Conservation (phyloP, 164 flowering plant species). For the Macadamia integrifolia region DNA sequence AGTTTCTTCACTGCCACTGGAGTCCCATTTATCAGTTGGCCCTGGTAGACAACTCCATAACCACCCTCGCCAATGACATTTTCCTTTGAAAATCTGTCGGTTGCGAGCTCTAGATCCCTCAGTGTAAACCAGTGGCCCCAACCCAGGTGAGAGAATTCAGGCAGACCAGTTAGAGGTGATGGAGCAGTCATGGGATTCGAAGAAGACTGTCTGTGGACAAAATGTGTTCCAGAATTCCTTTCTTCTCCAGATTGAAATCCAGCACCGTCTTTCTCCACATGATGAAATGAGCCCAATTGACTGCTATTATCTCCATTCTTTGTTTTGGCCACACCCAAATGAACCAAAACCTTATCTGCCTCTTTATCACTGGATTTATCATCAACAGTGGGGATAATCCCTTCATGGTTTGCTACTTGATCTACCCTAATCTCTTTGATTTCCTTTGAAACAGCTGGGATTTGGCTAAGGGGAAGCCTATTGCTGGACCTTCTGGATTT, state of each 20-base stretch:
- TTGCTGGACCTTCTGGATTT: slow-evolving; percentile 42
- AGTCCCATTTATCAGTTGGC: slow-evolving; percentile 67
- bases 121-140: slow-evolving; percentile 98
- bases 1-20: slow-evolving; percentile 87
- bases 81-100: slow-evolving; percentile 67
- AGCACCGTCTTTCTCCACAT: slow-evolving; percentile 47
- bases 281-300: slow-evolving; percentile 57
- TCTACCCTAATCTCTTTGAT: slow-evolving; percentile 73
- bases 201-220: slow-evolving; percentile 31
- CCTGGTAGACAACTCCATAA: slow-evolving; percentile 82
- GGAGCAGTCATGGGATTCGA: slow-evolving; percentile 45
- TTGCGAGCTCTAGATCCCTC: slow-evolving; percentile 77
- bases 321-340: slow-evolving; percentile 25
- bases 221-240: slow-evolving; percentile 27
- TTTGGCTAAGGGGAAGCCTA: slow-evolving; percentile 40
- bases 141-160: slow-evolving; percentile 85
- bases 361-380: slow-evolving; percentile 55
- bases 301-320: slow-evolving; percentile 45
- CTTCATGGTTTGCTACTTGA: slow-evolving; percentile 41
- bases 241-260: slow-evolving; percentile 54
- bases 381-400: slow-evolving; percentile 28
- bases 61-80: slow-evolving; percentile 88
- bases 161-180: slow-evolving; percentile 71
- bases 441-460: slow-evolving; percentile 53
- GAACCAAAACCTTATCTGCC: slow-evolving; percentile 46